Base-by-base conservation (phyloP, 257 asterid species). In the Solanum phureja region DNA sequence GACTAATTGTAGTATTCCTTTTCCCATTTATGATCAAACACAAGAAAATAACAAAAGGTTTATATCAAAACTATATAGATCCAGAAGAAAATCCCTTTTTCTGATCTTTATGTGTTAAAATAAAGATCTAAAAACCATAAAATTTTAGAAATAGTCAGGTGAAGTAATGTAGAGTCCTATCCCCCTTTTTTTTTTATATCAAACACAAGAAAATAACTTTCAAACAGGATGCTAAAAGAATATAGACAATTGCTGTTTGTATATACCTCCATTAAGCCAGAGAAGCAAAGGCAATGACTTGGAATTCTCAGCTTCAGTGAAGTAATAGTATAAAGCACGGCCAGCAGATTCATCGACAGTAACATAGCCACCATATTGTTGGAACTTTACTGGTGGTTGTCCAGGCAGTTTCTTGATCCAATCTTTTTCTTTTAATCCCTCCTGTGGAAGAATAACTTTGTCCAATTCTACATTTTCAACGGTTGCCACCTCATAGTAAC, bases 261-360 rank as follows among this genome's bases (percentile, higher is more conserved):
- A 12, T 12, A 44, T 91, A 93, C 97, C 93, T 90, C 94, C 94
- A 82, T 91, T 93, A 49, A 94, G 87, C 97, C 97, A 93, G 56
- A 92, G 87, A 84, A 91, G 88, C 52, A 93, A 88, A 76, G 94
- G 94, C 27, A 89, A 88, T 62, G 87, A 74, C 29, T 90, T 49
- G 6, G 94, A 75, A 75, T 91, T 87, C 11, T 87, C 42, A 3
- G 91, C 90, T 91, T 92, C 94, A 6, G 87, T 92, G 42, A 93
- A 91, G 74, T 92, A 94, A 86, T 93, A 93, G 29, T 91, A 93
- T 52, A 92, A 87, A 7, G 94, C 91, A 83, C 91, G 76, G 31
- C 94, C 95, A 6, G 91, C 90, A 46, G 16, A 37, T 3, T 83
- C 85, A 44, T 93, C 88, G 4, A 94, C 91, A 0, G 95, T 94